These are phyloP conservation scores for Aechmea fasciata DNA, from an alignment of 176 grass and related monocot species.

Conservation along the genomic window DNA sequence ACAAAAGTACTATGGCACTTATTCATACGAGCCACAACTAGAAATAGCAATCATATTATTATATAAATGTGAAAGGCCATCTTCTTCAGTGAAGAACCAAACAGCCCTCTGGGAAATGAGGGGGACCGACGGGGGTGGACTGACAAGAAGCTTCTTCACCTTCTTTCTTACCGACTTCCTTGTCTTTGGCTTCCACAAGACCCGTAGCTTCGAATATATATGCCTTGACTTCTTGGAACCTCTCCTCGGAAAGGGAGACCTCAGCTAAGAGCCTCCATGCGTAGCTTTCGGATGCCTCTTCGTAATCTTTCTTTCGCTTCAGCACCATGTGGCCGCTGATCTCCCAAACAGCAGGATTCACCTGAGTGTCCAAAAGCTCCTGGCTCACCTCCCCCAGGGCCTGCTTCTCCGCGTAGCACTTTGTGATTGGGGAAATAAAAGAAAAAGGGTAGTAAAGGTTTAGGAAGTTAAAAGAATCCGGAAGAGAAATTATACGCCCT, in stretches of 20 bases:
- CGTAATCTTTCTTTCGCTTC: slow-evolving; percentile 71
- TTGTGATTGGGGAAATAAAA: not conserved
- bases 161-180: slow-evolving; percentile 12
- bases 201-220: slow-evolving; percentile 69
- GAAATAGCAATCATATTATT: not conserved
- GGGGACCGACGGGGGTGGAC: slow-evolving; percentile 6
- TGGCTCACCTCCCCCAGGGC: slow-evolving; percentile 79
- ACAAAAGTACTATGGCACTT: not conserved
- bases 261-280: slow-evolving; percentile 78
- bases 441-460: not conserved
- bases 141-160: slow-evolving; percentile 18
- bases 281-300: slow-evolving; percentile 68
- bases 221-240: slow-evolving; percentile 77
- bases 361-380: slow-evolving; percentile 89
- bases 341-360: slow-evolving; percentile 97
- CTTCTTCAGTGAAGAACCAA: slow-evolving; percentile 53
- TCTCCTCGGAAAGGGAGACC: slow-evolving; percentile 85
- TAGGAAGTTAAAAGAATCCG: not conserved
- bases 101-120: slow-evolving; percentile 61
- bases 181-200: slow-evolving; percentile 32
- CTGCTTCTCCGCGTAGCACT: slow-evolving; percentile 99
- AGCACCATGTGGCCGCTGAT: slow-evolving; percentile 97
- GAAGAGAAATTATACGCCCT: not conserved
- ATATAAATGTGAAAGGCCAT: not conserved
- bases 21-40: slow-evolving; percentile 11